phyloP scores from a whole-genome alignment of 2,329 filamentous ascomycete genomes.

The Microsporum canis region DNA sequence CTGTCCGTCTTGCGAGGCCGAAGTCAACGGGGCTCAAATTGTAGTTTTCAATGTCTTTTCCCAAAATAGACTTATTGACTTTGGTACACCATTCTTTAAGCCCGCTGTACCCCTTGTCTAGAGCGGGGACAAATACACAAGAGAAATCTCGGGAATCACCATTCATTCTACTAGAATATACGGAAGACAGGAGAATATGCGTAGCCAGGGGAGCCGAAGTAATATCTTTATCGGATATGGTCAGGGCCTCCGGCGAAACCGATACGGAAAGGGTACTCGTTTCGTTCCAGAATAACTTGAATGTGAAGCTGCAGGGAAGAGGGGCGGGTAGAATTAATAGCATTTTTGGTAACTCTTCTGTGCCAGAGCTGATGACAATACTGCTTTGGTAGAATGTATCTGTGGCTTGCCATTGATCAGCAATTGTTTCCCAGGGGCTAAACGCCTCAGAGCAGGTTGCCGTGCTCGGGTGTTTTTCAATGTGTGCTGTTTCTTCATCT shows the following conservation, averaged over 20 bases:
- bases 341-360: conserved; percentile 10
- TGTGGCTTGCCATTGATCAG: conserved; percentile 20
- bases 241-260: conserved; percentile 10
- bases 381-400: conserved; percentile 14
- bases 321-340: conserved; percentile 18
- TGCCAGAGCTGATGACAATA: conserved; percentile 14
- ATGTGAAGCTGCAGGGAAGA: conserved; percentile 17
- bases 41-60: conserved; percentile 5
- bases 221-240: conserved; percentile 6
- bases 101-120: conserved; percentile 2
- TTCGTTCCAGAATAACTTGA: conserved; percentile 24
- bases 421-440: conserved; percentile 30
- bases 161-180: conserved; percentile 15
- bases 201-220: conserved; percentile 14
- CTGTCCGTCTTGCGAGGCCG: conserved; percentile 15
- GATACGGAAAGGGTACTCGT: conserved; percentile 15
- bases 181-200: conserved; percentile 15
- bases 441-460: conserved; percentile 23
- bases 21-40: conserved; percentile 9
- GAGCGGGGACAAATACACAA: conserved; percentile 17
- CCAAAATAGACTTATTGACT: conserved; percentile 12
- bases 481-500: conserved; percentile 27
- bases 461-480: conserved; percentile 21
- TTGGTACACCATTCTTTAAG: conserved; percentile 16
- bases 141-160: conserved; percentile 14